Conservation (phyloP, 768 basidiomycete species). For the Collybiopsis confluens region DNA sequence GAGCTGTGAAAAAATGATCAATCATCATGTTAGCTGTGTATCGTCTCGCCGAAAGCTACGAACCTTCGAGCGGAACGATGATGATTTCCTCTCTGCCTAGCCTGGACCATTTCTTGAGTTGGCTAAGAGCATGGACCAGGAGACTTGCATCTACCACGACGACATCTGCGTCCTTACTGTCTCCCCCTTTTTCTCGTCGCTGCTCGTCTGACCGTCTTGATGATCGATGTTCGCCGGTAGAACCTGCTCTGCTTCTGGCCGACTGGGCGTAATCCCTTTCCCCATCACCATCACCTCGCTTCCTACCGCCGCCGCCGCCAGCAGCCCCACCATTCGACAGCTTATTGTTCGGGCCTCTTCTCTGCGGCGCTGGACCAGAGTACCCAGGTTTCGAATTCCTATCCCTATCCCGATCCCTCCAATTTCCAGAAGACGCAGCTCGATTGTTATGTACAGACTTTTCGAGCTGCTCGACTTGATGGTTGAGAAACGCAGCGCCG, state of each 20-base stretch:
- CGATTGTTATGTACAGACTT: constrained; percentile 50
- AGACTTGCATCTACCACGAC: constrained; percentile 81
- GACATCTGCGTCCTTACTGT: constrained; percentile 75
- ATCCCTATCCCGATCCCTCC: constrained; percentile 5
- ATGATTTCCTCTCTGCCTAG: constrained; percentile 75
- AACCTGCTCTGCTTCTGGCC: constrained; percentile 11
- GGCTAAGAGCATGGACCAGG: constrained; percentile 69
- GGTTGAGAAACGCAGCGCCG: constrained; percentile 81
- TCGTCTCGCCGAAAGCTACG: constrained; percentile 22
- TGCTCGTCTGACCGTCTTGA: constrained; percentile 27
- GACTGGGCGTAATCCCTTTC: constrained; percentile 7
- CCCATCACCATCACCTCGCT: neutral
- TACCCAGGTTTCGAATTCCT: neutral
- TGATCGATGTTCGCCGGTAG: constrained; percentile 11
- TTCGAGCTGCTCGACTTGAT: constrained; percentile 87
- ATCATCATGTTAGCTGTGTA: no score
- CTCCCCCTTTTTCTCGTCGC: constrained; percentile 10
- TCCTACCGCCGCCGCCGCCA: constrained; percentile 8
- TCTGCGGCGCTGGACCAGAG: neutral
- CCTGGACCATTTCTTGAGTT: constrained; percentile 79
- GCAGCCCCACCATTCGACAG: constrained; percentile 16
- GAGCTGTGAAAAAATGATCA: constrained; percentile 40
- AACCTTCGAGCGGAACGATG: constrained; percentile 87
- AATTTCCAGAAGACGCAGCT: constrained; percentile 51
- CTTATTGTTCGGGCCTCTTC: constrained; percentile 15